Evolutionary conservation across 345 rosid genomes (phyloP), one percentile per base, ranked within the genome.

Genomic region (Eucalyptus regnans): DNA sequence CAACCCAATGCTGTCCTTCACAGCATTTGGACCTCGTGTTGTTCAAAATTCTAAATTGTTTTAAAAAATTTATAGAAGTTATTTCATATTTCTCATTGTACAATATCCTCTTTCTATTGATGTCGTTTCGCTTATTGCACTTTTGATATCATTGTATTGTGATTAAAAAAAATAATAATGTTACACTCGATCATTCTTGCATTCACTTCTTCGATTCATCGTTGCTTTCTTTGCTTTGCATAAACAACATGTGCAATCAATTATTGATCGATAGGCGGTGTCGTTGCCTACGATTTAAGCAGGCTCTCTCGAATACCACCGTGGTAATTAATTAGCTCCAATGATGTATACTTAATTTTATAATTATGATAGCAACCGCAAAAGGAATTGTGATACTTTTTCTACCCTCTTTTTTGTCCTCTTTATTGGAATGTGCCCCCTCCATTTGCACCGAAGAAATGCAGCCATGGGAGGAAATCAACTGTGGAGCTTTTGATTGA

Each of bases 11-110:
- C 33, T 33, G 33, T 33, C 33, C 44, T 17, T 33, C 7, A 10
- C 23, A 5, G 25, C 23, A 68, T 31, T 5, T 68, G 4, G 14
- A 18, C 25, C 46, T 18, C 14, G 0, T 18, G 1, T 3, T 6
- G 2, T 37, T 20, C 15, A 41, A 20, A 76, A 76, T 9, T 41
- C 3, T 11, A 41, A 6, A 10, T 41, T 20, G 0, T 64, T 64
- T 14, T 64, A 2, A 17, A 16, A 8, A 64, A 7, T 7, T 64
- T 64, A 14, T 14, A 4, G 33, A 14, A 4, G 5, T 64, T 14
- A 20, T 76, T 20, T 41, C 5, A 7, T 10, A 76, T 66, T n/a
- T 66, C 22, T 16, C 17, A 15, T 8, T 4, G 18, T 15, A 31
- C 37, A 64, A 64, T n/a, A 66, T 31, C 79, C 43, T 31, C 5